Conservation (phyloP, 129 eudicot genomes). For the Glebionis coronaria region DNA sequence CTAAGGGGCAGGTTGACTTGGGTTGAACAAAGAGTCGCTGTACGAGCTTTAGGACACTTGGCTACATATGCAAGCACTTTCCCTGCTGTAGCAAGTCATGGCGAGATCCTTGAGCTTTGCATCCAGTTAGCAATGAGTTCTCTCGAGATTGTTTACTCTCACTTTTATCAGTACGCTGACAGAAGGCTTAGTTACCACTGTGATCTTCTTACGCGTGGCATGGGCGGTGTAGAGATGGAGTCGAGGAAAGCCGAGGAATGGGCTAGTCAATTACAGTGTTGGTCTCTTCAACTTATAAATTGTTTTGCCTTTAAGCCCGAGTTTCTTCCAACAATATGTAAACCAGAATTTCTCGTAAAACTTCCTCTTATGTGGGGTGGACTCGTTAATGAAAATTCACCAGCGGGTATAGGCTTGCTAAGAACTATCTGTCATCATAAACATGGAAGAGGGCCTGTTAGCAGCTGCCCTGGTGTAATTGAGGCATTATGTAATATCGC, state of each 20-base stretch:
- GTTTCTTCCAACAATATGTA: slow-evolving; percentile 80
- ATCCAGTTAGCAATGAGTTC: slow-evolving; percentile 94
- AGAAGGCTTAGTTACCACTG: slow-evolving; percentile 90
- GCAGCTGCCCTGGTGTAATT: slow-evolving; percentile 76
- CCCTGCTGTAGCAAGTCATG: slow-evolving; percentile 77
- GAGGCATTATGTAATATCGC: slow-evolving; percentile 94
- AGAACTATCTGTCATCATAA: slow-evolving; percentile 94
- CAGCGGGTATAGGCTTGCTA: slow-evolving; percentile 93
- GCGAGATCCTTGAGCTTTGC: slow-evolving; percentile 89
- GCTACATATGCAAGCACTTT: slow-evolving; percentile 92
- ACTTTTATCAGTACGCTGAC: slow-evolving; percentile 81
- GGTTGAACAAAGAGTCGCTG: slow-evolving; percentile 96
- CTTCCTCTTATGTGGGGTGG: slow-evolving; percentile 99
- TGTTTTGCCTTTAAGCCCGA: slow-evolving; percentile 94
- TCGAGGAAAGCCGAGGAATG: slow-evolving; percentile 98
- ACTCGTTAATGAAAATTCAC: slow-evolving; percentile 95
- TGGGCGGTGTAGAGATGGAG: slow-evolving; percentile 99
- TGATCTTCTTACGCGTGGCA: slow-evolving; percentile 98
- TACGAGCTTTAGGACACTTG: slow-evolving; percentile 91
- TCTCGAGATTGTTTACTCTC: slow-evolving; percentile 91
- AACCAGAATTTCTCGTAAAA: slow-evolving; percentile 71
- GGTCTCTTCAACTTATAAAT: slow-evolving; percentile 97
- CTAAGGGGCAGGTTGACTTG: slow-evolving; percentile 92
- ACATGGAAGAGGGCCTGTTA: slow-evolving; percentile 88
- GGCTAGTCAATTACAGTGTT: slow-evolving; percentile 98